Conservation (phyloP, 2,329 filamentous ascomycete genomes). For the Colletotrichum costaricense region DNA sequence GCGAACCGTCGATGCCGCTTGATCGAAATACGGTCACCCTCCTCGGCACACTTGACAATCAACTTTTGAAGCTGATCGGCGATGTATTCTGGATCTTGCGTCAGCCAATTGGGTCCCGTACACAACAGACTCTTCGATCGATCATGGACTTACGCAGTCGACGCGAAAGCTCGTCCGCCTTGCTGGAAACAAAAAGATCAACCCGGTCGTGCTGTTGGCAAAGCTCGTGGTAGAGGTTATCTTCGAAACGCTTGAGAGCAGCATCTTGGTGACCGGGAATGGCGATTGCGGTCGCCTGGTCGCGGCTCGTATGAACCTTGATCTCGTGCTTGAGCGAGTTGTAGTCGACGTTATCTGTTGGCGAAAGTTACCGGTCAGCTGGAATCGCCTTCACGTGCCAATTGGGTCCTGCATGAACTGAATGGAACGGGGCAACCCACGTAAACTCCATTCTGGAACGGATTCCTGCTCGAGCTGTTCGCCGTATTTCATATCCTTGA, state of each 20-base stretch:
- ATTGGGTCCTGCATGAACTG: not conserved
- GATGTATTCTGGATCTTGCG: slow-evolving; percentile 56
- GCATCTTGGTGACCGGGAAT: slow-evolving; percentile 78
- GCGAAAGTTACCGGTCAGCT: slow-evolving; percentile 4
- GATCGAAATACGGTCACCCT: slow-evolving; percentile 48
- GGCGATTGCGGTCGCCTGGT: slow-evolving; percentile 75
- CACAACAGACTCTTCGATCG: not conserved
- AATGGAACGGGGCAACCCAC: slow-evolving; percentile 53
- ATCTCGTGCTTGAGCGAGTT: slow-evolving; percentile 88
- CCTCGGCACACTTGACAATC: slow-evolving; percentile 54
- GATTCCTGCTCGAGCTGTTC: slow-evolving; percentile 79
- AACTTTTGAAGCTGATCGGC: slow-evolving; percentile 60
- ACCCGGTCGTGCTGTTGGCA: slow-evolving; percentile 80
- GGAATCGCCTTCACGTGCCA: slow-evolving; percentile 4
- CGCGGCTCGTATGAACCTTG: slow-evolving; percentile 80
- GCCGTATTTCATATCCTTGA: slow-evolving; percentile 77
- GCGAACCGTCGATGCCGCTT: slow-evolving; percentile 64
- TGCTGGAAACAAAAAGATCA: slow-evolving; percentile 82
- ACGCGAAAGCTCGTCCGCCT: slow-evolving; percentile 80
- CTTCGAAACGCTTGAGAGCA: slow-evolving; percentile 72
- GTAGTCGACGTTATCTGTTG: slow-evolving; percentile 86
- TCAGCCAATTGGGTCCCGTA: slow-evolving; percentile 6
- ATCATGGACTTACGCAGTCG: slow-evolving; percentile 65
- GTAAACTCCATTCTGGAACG: slow-evolving; percentile 84
- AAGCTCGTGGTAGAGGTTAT: slow-evolving; percentile 78